Evolutionary conservation across 352 stramenopile genomes (phyloP).

Genomic region (Phytophthora fragariaefolia): DNA sequence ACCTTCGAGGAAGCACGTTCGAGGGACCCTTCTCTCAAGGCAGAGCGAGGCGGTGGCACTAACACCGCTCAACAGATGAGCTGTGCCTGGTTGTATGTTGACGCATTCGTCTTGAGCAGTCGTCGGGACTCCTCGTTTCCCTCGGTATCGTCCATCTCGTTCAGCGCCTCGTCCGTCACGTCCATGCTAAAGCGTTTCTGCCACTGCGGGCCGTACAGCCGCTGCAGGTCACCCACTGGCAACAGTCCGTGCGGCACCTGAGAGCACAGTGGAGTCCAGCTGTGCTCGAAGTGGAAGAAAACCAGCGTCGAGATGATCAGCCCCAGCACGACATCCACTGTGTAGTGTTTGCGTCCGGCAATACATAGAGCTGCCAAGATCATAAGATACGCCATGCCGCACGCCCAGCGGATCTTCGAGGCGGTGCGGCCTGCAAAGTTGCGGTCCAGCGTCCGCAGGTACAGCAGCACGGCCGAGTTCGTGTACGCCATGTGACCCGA

Average conservation of each 20-base stretch:
- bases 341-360: constrained; percentile 78
- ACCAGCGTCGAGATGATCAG: constrained; percentile 67
- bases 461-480: constrained; percentile 69
- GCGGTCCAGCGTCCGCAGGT: constrained; percentile 67
- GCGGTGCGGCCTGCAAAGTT: constrained; percentile 44
- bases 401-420: constrained; percentile 60
- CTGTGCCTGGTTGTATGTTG: constrained; percentile 47
- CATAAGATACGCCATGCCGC: constrained; percentile 60
- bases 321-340: constrained; percentile 78
- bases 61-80: constrained; percentile 47
- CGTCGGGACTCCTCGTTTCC: constrained; percentile 31
- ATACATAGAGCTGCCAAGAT: constrained; percentile 64
- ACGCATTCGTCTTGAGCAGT: constrained; percentile 42
- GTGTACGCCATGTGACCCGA: constrained; percentile 82
- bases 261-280: constrained; percentile 65
- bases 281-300: constrained; percentile 86
- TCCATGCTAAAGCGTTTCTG: constrained; percentile 65
- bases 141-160: constrained; percentile 49
- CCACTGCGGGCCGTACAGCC: constrained; percentile 35
- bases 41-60: constrained; percentile 13
- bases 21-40: constrained; percentile 22
- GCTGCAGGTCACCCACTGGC: constrained; percentile 43
- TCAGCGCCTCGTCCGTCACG: constrained; percentile 47
- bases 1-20: constrained; percentile 27
- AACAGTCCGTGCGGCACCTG: constrained; percentile 41